Conservation (phyloP, 2,329 filamentous ascomycete genomes). For the Phialocephala sp. region DNA sequence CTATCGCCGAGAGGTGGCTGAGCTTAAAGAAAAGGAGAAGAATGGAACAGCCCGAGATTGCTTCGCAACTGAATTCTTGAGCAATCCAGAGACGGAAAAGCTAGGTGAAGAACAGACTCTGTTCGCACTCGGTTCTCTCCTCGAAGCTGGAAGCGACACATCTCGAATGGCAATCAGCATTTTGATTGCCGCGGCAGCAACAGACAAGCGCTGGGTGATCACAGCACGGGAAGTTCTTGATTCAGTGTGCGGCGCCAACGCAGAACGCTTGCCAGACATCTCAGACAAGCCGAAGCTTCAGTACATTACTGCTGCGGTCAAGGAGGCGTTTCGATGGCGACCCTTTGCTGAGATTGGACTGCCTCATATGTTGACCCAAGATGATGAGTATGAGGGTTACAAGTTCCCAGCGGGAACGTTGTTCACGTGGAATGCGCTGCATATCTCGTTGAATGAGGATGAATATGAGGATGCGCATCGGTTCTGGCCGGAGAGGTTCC, state of each 20-base stretch:
- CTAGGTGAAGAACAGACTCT: slow-evolving; percentile 38
- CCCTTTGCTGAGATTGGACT: slow-evolving; percentile 47
- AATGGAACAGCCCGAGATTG: slow-evolving; percentile 40
- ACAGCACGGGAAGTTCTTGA: slow-evolving; percentile 52
- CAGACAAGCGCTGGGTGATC: slow-evolving; percentile 32
- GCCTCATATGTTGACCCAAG: slow-evolving; percentile 48
- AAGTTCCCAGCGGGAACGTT: slow-evolving; percentile 51
- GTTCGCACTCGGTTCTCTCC: slow-evolving; percentile 44
- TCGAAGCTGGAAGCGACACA: slow-evolving; percentile 53
- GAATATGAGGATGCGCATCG: slow-evolving; percentile 54
- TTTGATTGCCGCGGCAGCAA: slow-evolving; percentile 41
- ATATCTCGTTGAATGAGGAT: slow-evolving; percentile 49
- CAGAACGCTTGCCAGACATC: slow-evolving; percentile 47
- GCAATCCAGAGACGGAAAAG: slow-evolving; percentile 34
- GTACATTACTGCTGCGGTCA: slow-evolving; percentile 51
- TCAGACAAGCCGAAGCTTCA: slow-evolving; percentile 48
- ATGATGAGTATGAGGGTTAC: slow-evolving; percentile 54
- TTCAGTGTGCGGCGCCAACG: slow-evolving; percentile 46
- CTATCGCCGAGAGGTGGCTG: slow-evolving; percentile 38
- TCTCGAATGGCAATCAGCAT: slow-evolving; percentile 46
- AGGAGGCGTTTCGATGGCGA: slow-evolving; percentile 54
- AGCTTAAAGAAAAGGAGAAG: slow-evolving; percentile 35
- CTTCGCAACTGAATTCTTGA: slow-evolving; percentile 43
- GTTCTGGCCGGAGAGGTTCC: slow-evolving; percentile 54
- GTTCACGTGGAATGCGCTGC: slow-evolving; percentile 48